A percentile compares a stretch with the other conserved stretches of the same genome.
Conservation (phyloP, 2,329 filamentous ascomycete genomes). For the Chaetoscypha palmicola region DNA sequence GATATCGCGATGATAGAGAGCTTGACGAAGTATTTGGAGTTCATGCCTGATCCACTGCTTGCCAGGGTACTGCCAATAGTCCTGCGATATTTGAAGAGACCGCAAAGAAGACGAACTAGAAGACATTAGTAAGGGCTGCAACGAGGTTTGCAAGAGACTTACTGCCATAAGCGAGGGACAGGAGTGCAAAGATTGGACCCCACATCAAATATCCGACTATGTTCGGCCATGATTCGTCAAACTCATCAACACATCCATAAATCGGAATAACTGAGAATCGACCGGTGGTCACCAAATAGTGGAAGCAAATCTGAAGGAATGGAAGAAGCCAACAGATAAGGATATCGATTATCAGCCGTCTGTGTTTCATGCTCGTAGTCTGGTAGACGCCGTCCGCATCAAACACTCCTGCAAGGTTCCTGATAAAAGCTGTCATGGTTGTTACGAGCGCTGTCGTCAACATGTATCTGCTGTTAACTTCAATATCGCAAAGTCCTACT, state of each 20-base stretch:
- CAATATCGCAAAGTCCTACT: constrained; percentile 54
- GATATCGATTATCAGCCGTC: constrained; percentile 43
- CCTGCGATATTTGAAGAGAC: constrained; percentile 52
- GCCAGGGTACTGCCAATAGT: constrained; percentile 50
- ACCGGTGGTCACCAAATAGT: constrained; percentile 51
- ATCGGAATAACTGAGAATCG: constrained; percentile 54
- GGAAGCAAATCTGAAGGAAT: constrained; percentile 44
- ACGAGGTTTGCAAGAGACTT: constrained; percentile 27
- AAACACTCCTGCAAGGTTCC: constrained; percentile 52
- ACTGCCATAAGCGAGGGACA: constrained; percentile 52
- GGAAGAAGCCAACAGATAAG: constrained; percentile 51
- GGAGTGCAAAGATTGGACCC: constrained; percentile 45
- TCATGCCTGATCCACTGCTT: constrained; percentile 43
- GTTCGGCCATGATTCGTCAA: constrained; percentile 50
- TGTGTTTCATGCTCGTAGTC: constrained; percentile 41
- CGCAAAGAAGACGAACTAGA: constrained; percentile 50
- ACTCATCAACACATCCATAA: constrained; percentile 48
- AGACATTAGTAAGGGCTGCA: constrained; percentile 12
- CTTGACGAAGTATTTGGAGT: constrained; percentile 53
- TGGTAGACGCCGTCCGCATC: constrained; percentile 46
- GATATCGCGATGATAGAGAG: constrained; percentile 50
- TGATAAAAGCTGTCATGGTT: constrained; percentile 50
- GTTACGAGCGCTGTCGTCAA: constrained; percentile 45
- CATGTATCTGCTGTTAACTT: constrained; percentile 51
- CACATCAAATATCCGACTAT: constrained; percentile 49